Percentiles rank a stretch among this genome's conserved stretches.
phyloP scores from a whole-genome alignment of 192 early-diverging fungal species.

The Borealophlyctis nickersoniae region DNA sequence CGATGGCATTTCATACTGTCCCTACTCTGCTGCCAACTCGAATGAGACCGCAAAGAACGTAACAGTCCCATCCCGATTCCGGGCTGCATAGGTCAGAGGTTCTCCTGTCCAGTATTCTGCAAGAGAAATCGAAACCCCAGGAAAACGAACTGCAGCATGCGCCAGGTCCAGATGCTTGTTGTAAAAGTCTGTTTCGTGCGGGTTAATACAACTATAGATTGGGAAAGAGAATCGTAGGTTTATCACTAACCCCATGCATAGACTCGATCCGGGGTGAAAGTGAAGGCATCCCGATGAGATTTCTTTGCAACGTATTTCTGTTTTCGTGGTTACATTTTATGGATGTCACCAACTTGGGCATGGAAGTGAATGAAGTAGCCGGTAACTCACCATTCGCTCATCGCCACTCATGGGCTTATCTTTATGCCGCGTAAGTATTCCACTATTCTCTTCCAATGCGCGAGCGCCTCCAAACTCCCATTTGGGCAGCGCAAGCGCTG shows the following conservation, averaged over 20 bases:
- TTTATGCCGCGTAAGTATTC: not conserved
- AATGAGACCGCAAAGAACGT: slow-evolving; percentile 31
- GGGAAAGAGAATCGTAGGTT: not conserved
- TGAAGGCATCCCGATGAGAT: slow-evolving; percentile 15
- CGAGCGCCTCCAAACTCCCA: slow-evolving; percentile 36
- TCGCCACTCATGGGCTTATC: not conserved
- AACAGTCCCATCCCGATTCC: slow-evolving; percentile 15
- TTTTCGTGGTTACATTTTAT: no score
- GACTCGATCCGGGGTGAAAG: slow-evolving; percentile 27
- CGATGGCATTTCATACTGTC: no score
- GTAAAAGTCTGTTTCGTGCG: slow-evolving; percentile 44
- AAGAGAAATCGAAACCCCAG: slow-evolving; percentile 30
- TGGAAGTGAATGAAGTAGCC: no score
- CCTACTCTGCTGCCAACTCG: slow-evolving; percentile 23
- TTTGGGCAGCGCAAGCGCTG: slow-evolving; percentile 10
- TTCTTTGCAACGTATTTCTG: slow-evolving; percentile 3
- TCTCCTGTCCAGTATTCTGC: slow-evolving; percentile 40
- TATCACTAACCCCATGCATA: slow-evolving; percentile 23
- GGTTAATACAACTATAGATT: no score
- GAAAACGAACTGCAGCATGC: slow-evolving; percentile 27
- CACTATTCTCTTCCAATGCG: slow-evolving; percentile 3
- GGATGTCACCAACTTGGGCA: no score
- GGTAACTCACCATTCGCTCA: slow-evolving; percentile 7
- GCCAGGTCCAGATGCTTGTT: slow-evolving; percentile 38
- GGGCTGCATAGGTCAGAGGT: slow-evolving; percentile 19